Percentiles rank a stretch among this genome's conserved stretches.
Evolutionary conservation across 2,329 filamentous ascomycete species (phyloP).

Genomic region (Talaromyces rugulosus): DNA sequence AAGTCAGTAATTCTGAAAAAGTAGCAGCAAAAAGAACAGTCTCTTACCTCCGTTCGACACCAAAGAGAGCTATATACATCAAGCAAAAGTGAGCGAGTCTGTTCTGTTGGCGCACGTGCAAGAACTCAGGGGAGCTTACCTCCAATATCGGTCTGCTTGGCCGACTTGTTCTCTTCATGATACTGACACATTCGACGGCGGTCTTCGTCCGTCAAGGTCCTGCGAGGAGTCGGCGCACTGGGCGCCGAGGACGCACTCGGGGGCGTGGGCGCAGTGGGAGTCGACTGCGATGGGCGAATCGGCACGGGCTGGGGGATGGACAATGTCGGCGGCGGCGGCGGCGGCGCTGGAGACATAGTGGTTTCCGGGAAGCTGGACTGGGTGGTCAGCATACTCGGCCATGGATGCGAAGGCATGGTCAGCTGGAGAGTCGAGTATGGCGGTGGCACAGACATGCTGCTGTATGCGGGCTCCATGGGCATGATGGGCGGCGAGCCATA

Average conservation of each 20-base stretch:
- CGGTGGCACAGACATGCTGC: conserved; percentile 53
- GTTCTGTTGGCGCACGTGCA: not conserved
- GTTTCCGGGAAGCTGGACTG: conserved; percentile 62
- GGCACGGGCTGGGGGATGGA: conserved; percentile 52
- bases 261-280: conserved; percentile 20
- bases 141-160: conserved; percentile 96
- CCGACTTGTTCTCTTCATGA: conserved; percentile 80
- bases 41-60: conserved; percentile 88
- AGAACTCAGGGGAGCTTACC: conserved; percentile 45
- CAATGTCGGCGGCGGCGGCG: conserved; percentile 37
- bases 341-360: conserved; percentile 54
- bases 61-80: conserved; percentile 66
- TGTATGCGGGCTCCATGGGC: conserved; percentile 53
- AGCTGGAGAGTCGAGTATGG: conserved; percentile 60
- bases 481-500: conserved; percentile 62
- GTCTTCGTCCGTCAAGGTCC: conserved; percentile 87
- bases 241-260: conserved; percentile 30
- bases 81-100: conserved; percentile 17
- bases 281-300: conserved; percentile 24
- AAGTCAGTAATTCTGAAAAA: conserved; percentile 1
- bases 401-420: conserved; percentile 58
- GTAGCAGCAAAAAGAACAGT: conserved; percentile 2
- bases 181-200: conserved; percentile 91
- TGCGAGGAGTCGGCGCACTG: conserved; percentile 62
- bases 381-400: conserved; percentile 79